phyloP scores from a whole-genome alignment of 2,329 filamentous ascomycete species.

The Hymenoscyphus repandus region DNA sequence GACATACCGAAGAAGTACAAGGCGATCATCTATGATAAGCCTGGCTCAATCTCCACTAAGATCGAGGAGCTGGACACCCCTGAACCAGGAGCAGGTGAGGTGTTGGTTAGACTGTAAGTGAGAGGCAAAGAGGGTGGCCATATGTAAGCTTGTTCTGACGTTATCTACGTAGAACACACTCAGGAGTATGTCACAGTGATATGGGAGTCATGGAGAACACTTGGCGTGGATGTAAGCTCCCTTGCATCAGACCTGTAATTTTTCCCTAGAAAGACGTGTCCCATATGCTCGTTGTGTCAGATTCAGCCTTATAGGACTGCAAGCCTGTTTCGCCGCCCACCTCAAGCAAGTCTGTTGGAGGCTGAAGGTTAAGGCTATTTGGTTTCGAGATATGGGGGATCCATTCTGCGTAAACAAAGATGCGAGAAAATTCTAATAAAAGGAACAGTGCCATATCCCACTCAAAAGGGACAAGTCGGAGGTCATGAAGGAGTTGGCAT shows the following conservation, averaged over 20 bases:
- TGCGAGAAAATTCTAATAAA: slow-evolving; percentile 26
- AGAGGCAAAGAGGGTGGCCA: not conserved
- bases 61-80: slow-evolving; percentile 59
- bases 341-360: too few species aligned
- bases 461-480: slow-evolving; percentile 57
- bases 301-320: not conserved
- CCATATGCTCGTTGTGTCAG: not conserved
- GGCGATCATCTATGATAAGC: slow-evolving; percentile 59
- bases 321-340: not conserved
- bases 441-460: slow-evolving; percentile 54
- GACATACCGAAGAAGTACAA: slow-evolving; percentile 55
- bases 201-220: slow-evolving; percentile 49
- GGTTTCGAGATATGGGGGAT: not conserved
- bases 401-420: not conserved
- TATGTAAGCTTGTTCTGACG: slow-evolving; percentile 1
- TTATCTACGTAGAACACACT: slow-evolving; percentile 45
- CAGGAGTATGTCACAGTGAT: slow-evolving; percentile 62
- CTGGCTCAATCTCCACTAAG: slow-evolving; percentile 59
- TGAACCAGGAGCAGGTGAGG: slow-evolving; percentile 57
- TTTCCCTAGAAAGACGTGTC: not conserved
- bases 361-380: not conserved
- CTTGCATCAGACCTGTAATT: not conserved
- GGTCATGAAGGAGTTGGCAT: slow-evolving; percentile 66
- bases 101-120: slow-evolving; percentile 54
- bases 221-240: slow-evolving; percentile 27